Base-by-base conservation (phyloP, 306 rosid species). In the Arachis stenosperma region DNA sequence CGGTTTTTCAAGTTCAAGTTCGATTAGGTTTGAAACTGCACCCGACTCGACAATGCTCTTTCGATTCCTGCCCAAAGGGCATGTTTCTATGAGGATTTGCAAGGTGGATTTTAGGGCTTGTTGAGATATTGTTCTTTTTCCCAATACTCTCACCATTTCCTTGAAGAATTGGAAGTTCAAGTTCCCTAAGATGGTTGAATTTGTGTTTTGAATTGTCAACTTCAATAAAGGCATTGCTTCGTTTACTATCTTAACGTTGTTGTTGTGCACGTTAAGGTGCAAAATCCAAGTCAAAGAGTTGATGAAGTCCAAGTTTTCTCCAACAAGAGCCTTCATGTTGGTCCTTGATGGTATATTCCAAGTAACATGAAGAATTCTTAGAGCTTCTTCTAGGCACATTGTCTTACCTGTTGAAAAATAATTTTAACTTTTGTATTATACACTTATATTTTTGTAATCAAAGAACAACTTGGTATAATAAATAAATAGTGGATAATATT, bases 221-320 rank as follows among this genome's bases (percentile, higher is more conserved):
- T 82, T 87, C 67, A 90, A 37, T 5, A 86, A 81, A 0, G 67
- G 57, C 70, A 93, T 53, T 30, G 81, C 90, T 44, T 88, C 88
- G 29, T 75, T 84, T 30, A 81, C 83, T 57, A 80, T 9, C 2
- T 67, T 51, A 2, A 75, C 64, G 47, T 86, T 75, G 29, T 78
- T 61, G 17, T 78, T 61, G 6, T 68, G 72, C 43, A 50, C 44
- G 48, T 64, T 67, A 51, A 61, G 71, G n/a, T 85, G 59, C 40
- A 93, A 66, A 86, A 84, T 61, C 91, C 87, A 86, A 27, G 79
- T 78, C 80, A 93, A 80, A 0, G 96, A 76, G 9, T 84, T 78
- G 53, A 88, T 75, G 52, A 93, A 79, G 46, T 86, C 84, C 14
- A 68, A n/a, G 83, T 75, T 84, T 56, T 71, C 76, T 8, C 75